These are phyloP conservation scores for Olyra latifolia DNA, from an alignment of 176 grass and related monocot species.

Conservation along the genomic window DNA sequence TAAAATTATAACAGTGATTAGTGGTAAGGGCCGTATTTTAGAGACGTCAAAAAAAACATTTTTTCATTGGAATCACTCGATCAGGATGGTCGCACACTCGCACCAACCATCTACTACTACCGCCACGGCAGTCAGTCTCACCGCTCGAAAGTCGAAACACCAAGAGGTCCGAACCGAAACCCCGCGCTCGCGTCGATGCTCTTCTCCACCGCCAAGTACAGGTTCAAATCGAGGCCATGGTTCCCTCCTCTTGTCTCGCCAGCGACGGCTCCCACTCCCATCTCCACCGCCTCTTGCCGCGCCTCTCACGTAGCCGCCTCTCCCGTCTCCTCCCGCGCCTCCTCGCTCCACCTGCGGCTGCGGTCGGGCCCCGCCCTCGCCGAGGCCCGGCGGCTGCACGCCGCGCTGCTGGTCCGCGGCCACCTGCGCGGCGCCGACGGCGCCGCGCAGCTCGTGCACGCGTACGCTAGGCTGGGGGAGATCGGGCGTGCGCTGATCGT, in stretches of 20 bases:
- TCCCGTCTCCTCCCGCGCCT: slow-evolving; percentile 33
- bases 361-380: not conserved
- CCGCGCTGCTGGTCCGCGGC: slow-evolving; percentile 37
- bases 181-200: slow-evolving; percentile 5
- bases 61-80: too few relatives aligned
- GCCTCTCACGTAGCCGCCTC: not conserved
- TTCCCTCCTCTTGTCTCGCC: not conserved
- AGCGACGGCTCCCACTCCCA: not conserved
- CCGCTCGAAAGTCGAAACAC: too few relatives aligned
- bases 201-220: slow-evolving; percentile 7
- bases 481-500: slow-evolving; percentile 20
- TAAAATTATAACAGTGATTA: too few relatives aligned
- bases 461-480: slow-evolving; percentile 23
- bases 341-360: slow-evolving; percentile 45
- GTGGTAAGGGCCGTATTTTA: too few relatives aligned
- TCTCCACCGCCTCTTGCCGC: not conserved
- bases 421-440: slow-evolving; percentile 23
- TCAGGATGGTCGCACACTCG: too few relatives aligned
- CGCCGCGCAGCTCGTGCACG: slow-evolving; percentile 48
- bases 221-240: not conserved
- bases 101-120: too few relatives aligned
- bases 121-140: too few relatives aligned
- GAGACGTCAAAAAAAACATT: too few relatives aligned
- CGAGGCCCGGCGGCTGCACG: slow-evolving; percentile 33
- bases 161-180: not conserved